These are phyloP conservation scores for Jackrogersella multiformis DNA, from an alignment of 495 filamentous ascomycete species.

Conservation along the genomic window DNA sequence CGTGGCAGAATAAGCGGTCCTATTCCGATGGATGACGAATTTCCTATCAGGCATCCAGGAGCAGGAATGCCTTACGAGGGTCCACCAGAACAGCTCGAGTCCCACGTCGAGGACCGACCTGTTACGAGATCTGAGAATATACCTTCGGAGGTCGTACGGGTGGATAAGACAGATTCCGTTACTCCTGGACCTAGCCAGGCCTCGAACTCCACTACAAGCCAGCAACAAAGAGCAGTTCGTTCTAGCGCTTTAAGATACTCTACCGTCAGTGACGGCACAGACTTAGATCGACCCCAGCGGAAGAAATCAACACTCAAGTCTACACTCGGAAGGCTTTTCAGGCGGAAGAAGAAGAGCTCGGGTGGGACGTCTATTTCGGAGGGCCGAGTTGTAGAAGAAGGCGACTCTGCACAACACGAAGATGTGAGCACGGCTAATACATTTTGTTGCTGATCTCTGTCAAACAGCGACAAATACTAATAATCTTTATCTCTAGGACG, in stretches of 20 bases:
- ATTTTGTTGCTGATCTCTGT: background rate
- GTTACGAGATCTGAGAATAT: conserved; percentile 52
- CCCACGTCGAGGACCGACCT: conserved; percentile 48
- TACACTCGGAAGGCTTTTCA: conserved; percentile 61
- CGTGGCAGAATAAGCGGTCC: conserved; percentile 63
- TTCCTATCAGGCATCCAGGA: conserved; percentile 55
- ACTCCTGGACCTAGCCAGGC: conserved; percentile 43
- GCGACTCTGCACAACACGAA: conserved; percentile 23
- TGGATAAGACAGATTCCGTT: conserved; percentile 43
- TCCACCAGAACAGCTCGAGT: conserved; percentile 21
- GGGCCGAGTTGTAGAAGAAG: conserved; percentile 29
- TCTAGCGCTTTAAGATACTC: conserved; percentile 53
- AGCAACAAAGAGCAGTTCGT: conserved; percentile 48
- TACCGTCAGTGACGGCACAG: conserved; percentile 48
- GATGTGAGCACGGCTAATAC: conserved; percentile 19
- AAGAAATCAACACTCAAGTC: conserved; percentile 61
- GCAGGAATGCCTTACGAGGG: conserved; percentile 44
- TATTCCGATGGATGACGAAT: conserved; percentile 63
- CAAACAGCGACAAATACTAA: conserved; percentile 1
- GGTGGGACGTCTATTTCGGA: conserved; percentile 32
- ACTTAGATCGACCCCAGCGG: conserved; percentile 52
- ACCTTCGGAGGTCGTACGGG: conserved; percentile 42
- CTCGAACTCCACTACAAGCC: conserved; percentile 34
- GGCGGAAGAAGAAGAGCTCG: conserved; percentile 56
- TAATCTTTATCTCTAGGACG: conserved; percentile 50